Percentiles rank a stretch among this genome's conserved stretches.
These are phyloP conservation scores for Eucalyptus regnans DNA, from an alignment of 345 rosid species.

Conservation along the genomic window DNA sequence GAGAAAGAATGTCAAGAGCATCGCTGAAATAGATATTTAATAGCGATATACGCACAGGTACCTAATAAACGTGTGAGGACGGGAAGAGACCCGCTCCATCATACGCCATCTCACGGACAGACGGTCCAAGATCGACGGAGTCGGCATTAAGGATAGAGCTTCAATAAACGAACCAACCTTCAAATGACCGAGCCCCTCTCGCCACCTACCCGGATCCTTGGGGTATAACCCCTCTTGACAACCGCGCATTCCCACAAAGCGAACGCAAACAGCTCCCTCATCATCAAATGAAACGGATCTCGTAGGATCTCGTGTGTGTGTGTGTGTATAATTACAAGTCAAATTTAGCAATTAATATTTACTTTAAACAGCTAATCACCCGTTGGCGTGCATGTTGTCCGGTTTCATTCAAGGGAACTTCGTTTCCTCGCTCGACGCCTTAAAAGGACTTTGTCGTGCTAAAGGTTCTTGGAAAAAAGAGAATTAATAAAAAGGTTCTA, in stretches of 20 bases:
- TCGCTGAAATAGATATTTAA: neutral
- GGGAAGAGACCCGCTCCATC: neutral
- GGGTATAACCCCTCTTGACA: neutral
- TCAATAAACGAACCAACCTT: neutral
- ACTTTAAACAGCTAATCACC: neutral
- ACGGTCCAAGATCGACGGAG: neutral
- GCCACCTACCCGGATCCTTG: neutral
- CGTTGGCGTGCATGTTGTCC: neutral
- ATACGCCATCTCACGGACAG: rapidly evolving
- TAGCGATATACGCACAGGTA: neutral
- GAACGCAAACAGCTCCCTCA: neutral
- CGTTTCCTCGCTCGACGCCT: neutral
- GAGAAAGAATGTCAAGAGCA: neutral
- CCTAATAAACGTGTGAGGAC: neutral
- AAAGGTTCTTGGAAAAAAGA: neutral
- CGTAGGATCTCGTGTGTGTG: neutral
- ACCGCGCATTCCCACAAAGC: neutral
- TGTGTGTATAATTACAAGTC: neutral
- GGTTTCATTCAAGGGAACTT: neutral
- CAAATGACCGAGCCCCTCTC: neutral
- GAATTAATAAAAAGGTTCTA: rapidly evolving
- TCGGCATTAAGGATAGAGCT: neutral
- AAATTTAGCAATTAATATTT: neutral
- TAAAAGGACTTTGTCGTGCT: neutral
- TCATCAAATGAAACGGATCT: neutral